These are phyloP conservation scores for Periconia macrospinosa DNA, from an alignment of 2,329 filamentous ascomycete species.

Conservation along the genomic window DNA sequence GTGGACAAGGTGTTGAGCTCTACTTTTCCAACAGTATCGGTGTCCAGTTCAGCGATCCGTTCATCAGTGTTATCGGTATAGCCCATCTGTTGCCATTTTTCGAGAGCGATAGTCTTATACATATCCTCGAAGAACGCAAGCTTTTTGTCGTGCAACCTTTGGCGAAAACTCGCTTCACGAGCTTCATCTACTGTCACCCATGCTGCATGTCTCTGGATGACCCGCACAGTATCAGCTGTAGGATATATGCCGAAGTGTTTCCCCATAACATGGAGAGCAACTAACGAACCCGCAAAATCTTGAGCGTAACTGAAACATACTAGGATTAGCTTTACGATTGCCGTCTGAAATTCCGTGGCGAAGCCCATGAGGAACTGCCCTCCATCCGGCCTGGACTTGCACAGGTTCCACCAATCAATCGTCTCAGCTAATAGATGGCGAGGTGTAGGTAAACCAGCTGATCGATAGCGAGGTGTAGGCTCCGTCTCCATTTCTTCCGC, in stretches of 20 bases:
- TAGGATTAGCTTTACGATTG: conserved; percentile 31
- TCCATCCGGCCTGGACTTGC: conserved; percentile 26
- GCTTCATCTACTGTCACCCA: conserved; percentile 19
- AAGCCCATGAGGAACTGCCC: conserved; percentile 30
- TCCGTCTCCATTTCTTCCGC: conserved; percentile 18
- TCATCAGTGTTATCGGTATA: conserved; percentile 9
- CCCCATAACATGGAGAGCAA: conserved; percentile 36
- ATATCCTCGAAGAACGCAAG: conserved; percentile 1
- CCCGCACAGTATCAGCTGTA: conserved; percentile 16
- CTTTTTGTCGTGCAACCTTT: neutral
- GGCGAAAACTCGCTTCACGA: neutral
- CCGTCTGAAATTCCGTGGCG: conserved; percentile 21
- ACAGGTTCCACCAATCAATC: conserved; percentile 30
- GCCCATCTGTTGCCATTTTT: conserved; percentile 20
- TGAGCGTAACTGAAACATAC: conserved; percentile 38
- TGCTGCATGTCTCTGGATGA: conserved; percentile 31
- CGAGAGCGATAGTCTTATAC: conserved; percentile 22
- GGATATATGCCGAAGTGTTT: conserved; percentile 30
- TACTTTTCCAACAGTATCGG: neutral
- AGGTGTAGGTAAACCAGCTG: conserved; percentile 36
- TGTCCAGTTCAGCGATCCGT: conserved; percentile 1
- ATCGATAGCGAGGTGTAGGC: conserved; percentile 33
- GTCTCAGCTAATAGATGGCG: conserved; percentile 35
- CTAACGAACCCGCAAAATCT: conserved; percentile 37
- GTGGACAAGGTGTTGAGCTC: conserved; percentile 34